These are phyloP conservation scores for Annulohypoxylon bovei DNA, from an alignment of 495 filamentous ascomycete species.

Conservation along the genomic window DNA sequence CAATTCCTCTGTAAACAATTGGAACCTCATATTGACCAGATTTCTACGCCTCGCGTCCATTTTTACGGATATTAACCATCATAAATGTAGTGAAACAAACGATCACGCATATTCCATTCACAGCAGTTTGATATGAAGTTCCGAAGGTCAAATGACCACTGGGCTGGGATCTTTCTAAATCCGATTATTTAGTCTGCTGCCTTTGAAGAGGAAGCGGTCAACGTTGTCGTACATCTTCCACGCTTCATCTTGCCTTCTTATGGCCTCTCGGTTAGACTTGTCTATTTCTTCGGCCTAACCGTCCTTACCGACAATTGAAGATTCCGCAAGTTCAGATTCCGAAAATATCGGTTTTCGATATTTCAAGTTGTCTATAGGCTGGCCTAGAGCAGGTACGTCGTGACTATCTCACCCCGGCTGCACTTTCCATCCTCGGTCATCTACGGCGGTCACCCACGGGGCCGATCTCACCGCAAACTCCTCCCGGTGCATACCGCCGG, in stretches of 20 bases:
- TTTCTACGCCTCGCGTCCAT: background rate
- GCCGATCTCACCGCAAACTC: constrained; percentile 6
- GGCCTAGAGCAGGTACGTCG: constrained; percentile 13
- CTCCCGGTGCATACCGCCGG: background rate
- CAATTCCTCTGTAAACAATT: background rate
- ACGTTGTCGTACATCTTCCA: constrained; percentile 10
- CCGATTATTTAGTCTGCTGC: background rate
- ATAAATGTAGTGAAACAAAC: background rate
- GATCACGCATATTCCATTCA: background rate
- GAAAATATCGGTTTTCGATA: background rate
- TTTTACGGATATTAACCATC: background rate
- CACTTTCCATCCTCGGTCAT: constrained; percentile 17
- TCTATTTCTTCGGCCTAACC: background rate
- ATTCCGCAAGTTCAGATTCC: background rate
- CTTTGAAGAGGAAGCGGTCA: constrained; percentile 29
- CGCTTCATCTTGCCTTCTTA: background rate
- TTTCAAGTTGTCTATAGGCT: background rate
- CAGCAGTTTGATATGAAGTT: background rate
- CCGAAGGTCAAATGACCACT: background rate
- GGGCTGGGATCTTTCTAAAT: background rate
- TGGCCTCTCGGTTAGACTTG: constrained; percentile 26
- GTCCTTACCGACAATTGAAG: background rate
- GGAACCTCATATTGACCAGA: background rate
- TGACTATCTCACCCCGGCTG: constrained; percentile 17
- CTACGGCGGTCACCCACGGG: background rate